Evolutionary conservation across 805 yeast species (phyloP), one percentile per base, ranked within the genome.

Genomic region (Hanseniaspora hatyaiensis): DNA sequence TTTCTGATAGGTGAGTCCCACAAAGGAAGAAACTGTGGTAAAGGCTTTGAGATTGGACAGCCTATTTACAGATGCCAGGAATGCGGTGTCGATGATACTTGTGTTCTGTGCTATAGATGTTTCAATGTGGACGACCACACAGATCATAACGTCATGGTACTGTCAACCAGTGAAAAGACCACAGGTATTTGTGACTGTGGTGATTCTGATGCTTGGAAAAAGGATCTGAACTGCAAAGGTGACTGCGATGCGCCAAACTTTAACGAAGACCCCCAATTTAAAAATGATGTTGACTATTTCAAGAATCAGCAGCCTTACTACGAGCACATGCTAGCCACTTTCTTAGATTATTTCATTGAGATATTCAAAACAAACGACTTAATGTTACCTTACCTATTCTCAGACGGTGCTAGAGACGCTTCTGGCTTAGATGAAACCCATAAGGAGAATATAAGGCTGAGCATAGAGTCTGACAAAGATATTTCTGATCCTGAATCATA

Each of bases 121-220:
- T 83, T 81, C 64, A 79, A 80, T 59, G 71, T 73, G 47, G 72
- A 71, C 4, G 85, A 81, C 55, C 94, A 83, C 59, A 58, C 62
- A 12, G 78, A 71, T 45, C 94, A 83, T 57, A 74, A 74, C 51
- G 82, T 83, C 8, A 64, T 69, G 24, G 70, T 71, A 47, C 74
- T 69, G 58, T 67, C 66, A 12, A 69, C 82, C 4, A 53, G 58
- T 3, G 78, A 74, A 3, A 55, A 55, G 11, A 68, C 66, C 37
- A 72, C 72, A 12, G 84, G 82, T 3, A 74, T 78, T 24, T 80
- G 87, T 60, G 87, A 80, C 54, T 80, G 87, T 65, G 86, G 86
- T 8, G 87, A 80, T 57, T 65, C 65, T 4, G 75, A 73, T 49
- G 83, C 86, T 4, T 82, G 84, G 76, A 68, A 67, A 11, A 56